phyloP scores from a whole-genome alignment of 2,329 filamentous ascomycete species.

The Calonectria fujianensis region DNA sequence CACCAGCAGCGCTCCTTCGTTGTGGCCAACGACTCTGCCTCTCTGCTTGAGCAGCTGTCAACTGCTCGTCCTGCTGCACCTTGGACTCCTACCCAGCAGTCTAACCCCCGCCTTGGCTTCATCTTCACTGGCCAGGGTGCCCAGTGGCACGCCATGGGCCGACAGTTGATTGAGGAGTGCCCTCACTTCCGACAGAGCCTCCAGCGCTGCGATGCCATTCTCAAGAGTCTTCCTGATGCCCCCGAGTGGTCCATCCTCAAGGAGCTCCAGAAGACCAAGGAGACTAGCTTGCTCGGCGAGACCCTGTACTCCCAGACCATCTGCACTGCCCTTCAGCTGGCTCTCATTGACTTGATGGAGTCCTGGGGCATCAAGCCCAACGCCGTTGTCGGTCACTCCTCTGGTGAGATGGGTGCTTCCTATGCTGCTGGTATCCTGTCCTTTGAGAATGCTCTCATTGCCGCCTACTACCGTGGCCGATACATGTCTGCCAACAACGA shows the following conservation, averaged over 20 bases:
- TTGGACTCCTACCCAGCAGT: slow-evolving; percentile 46
- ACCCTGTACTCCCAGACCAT: slow-evolving; percentile 60
- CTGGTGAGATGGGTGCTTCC: slow-evolving; percentile 66
- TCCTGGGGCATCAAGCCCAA: slow-evolving; percentile 60
- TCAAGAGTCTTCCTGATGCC: slow-evolving; percentile 49
- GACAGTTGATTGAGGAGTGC: slow-evolving; percentile 50
- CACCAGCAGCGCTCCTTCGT: slow-evolving; percentile 51
- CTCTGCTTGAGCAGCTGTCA: slow-evolving; percentile 44
- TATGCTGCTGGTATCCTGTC: slow-evolving; percentile 61
- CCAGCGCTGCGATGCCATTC: slow-evolving; percentile 53
- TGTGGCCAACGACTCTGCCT: slow-evolving; percentile 45
- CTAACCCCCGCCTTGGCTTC: slow-evolving; percentile 46
- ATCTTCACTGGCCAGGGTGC: slow-evolving; percentile 56
- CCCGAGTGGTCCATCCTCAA: slow-evolving; percentile 54
- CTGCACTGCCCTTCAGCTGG: slow-evolving; percentile 64
- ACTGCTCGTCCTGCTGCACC: slow-evolving; percentile 44
- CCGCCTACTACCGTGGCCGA: slow-evolving; percentile 55
- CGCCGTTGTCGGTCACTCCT: slow-evolving; percentile 64
- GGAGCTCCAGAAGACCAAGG: slow-evolving; percentile 58
- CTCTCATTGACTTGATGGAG: slow-evolving; percentile 60
- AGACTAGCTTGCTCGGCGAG: slow-evolving; percentile 44
- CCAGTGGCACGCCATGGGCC: slow-evolving; percentile 53
- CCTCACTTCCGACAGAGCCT: slow-evolving; percentile 56
- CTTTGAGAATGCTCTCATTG: slow-evolving; percentile 56
- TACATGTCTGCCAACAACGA: slow-evolving; percentile 57